Evolutionary conservation across 805 yeast genomes (phyloP).

Genomic region (Nakazawaea sp.): DNA sequence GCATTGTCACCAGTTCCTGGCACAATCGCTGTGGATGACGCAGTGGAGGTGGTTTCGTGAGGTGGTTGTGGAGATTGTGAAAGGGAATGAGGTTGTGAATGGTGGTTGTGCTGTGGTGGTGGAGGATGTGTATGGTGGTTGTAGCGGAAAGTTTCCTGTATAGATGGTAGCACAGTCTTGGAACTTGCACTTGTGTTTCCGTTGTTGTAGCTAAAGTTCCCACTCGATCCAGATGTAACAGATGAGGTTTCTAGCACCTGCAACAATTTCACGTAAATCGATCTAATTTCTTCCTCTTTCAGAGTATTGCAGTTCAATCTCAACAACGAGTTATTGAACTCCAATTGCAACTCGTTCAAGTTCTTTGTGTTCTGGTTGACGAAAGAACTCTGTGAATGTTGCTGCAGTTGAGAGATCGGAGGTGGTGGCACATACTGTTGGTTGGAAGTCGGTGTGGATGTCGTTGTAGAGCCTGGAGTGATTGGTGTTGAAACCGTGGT

Average conservation of each 20-base stretch:
- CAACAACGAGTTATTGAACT: conserved; percentile 8
- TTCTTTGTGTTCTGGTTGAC: no score
- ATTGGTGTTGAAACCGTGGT: neutral
- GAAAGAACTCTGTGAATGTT: neutral
- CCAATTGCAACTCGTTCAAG: conserved; percentile 11
- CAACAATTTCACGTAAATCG: conserved; percentile 2
- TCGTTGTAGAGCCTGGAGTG: neutral
- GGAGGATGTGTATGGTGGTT: no score
- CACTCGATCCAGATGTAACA: conserved; percentile 1
- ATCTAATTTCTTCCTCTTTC: conserved; percentile 10
- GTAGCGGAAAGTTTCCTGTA: conserved; percentile 11
- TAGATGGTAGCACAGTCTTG: conserved; percentile 8
- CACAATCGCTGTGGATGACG: no score
- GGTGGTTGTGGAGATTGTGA: no score
- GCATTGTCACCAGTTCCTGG: neutral
- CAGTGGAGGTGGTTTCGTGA: no score
- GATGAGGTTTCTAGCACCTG: neutral
- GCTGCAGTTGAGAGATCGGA: neutral
- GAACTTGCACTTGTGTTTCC: neutral
- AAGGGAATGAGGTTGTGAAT: no score
- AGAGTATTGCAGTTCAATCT: conserved; percentile 7
- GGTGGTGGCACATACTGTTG: neutral
- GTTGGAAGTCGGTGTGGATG: neutral
- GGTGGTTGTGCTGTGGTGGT: no score
- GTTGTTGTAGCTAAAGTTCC: neutral